Percentiles rank a stretch among this genome's conserved stretches.
Evolutionary conservation across 805 yeast species (phyloP).

Genomic region (Barnettozyma vustinii): DNA sequence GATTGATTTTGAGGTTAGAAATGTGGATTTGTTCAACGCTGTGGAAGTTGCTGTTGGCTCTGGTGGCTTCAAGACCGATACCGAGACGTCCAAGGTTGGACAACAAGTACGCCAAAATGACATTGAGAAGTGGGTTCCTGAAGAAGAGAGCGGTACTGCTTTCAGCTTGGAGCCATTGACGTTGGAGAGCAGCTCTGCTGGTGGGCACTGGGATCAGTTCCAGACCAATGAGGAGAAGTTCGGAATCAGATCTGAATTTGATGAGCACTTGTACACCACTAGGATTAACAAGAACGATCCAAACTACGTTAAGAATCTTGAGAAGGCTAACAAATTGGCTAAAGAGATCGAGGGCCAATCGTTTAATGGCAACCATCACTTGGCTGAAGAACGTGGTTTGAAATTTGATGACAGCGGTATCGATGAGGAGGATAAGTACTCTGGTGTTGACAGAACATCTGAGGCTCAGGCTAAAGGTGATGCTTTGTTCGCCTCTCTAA

Average conservation of each 20-base stretch:
- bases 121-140: constrained; percentile 80
- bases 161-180: constrained; percentile 19
- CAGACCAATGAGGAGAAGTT: constrained; percentile 84
- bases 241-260: constrained; percentile 77
- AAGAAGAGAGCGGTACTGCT: constrained; percentile 29
- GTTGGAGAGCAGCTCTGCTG: constrained; percentile 34
- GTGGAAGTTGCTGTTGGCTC: constrained; percentile 39
- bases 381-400: constrained; percentile 89
- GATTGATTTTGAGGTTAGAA: constrained; percentile 35
- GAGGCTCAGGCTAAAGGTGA: constrained; percentile 16
- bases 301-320: constrained; percentile 58
- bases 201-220: constrained; percentile 82
- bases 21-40: constrained; percentile 25
- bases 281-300: constrained; percentile 65
- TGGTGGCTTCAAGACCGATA: constrained; percentile 73
- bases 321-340: constrained; percentile 74
- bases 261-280: constrained; percentile 86
- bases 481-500: constrained; percentile 25
- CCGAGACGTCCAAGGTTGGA: constrained; percentile 56
- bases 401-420: constrained; percentile 74
- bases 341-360: constrained; percentile 72
- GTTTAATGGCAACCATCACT: constrained; percentile 62
- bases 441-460: constrained; percentile 56
- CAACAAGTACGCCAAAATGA: constrained; percentile 55
- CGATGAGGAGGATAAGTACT: constrained; percentile 95